A percentile compares a stretch with the other conserved stretches of the same genome.
Evolutionary conservation across 2,329 filamentous ascomycete genomes (phyloP).

Genomic region (Alternaria sp.): DNA sequence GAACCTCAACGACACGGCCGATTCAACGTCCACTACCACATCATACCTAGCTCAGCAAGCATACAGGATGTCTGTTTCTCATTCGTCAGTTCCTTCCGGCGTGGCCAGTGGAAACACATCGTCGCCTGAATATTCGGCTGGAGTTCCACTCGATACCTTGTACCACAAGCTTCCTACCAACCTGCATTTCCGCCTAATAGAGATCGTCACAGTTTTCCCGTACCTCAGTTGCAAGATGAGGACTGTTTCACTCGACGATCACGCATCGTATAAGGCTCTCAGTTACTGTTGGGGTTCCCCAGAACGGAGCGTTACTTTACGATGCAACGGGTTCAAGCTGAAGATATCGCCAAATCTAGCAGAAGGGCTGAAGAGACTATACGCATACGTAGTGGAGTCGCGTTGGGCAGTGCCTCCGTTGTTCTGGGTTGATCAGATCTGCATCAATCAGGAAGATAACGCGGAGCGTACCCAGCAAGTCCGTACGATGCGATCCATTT

Average conservation of each 20-base stretch:
- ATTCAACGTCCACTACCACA: background rate
- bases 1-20: background rate
- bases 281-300: background rate
- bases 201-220: fast-evolving
- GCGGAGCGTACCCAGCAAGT: background rate
- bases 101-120: too few species aligned
- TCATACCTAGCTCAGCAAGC: too few species aligned
- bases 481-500: background rate
- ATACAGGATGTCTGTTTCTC: too few species aligned
- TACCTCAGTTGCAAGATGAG: background rate
- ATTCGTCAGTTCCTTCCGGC: too few species aligned
- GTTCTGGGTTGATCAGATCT: background rate
- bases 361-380: background rate
- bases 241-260: background rate
- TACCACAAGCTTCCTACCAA: background rate
- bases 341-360: background rate
- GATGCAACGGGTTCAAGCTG: background rate
- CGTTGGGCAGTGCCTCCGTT: too few species aligned
- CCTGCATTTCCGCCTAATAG: too few species aligned
- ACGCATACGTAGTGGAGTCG: too few species aligned
- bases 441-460: background rate
- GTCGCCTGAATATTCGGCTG: background rate
- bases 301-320: background rate
- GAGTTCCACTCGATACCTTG: background rate
- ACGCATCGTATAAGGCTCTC: background rate